Evolutionary conservation across 2,329 filamentous ascomycete species (phyloP).

Genomic region (Cladophialophora bantiana): DNA sequence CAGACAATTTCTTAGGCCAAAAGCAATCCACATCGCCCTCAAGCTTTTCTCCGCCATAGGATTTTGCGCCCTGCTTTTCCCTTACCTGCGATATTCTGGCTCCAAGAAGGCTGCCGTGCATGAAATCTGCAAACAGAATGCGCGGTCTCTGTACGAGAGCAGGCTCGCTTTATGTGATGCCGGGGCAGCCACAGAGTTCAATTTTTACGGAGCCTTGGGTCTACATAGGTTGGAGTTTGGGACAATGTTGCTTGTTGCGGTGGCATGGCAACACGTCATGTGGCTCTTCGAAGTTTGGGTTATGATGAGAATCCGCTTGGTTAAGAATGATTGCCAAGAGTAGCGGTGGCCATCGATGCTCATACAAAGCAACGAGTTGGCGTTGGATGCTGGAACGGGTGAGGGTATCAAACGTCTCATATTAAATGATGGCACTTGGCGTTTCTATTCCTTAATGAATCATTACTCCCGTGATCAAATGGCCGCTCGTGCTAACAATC

Average conservation of each 20-base stretch:
- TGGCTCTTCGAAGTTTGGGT: constrained; percentile 19
- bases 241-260: constrained; percentile 8
- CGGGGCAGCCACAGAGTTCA: constrained; percentile 11
- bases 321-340: constrained; percentile 7
- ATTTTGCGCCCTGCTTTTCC: constrained; percentile 22
- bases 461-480: background rate
- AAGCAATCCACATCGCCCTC: background rate
- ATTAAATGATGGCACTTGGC: background rate
- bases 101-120: constrained; percentile 11
- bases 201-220: constrained; percentile 16
- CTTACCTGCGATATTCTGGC: constrained; percentile 19
- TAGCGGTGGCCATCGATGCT: background rate
- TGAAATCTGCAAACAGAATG: constrained; percentile 23
- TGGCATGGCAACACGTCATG: constrained; percentile 22
- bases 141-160: constrained; percentile 20
- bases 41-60: constrained; percentile 18
- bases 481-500: background rate
- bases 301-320: background rate
- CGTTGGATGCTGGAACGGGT: background rate
- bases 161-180: constrained; percentile 24
- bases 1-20: constrained; percentile 7
- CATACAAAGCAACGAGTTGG: background rate
- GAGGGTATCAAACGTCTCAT: background rate
- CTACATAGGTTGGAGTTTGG: constrained; percentile 25
- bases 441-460: constrained; percentile 18